Evolutionary conservation across 2,329 filamentous ascomycete genomes (phyloP).

Genomic region (Scortechinia acanthostroma): DNA sequence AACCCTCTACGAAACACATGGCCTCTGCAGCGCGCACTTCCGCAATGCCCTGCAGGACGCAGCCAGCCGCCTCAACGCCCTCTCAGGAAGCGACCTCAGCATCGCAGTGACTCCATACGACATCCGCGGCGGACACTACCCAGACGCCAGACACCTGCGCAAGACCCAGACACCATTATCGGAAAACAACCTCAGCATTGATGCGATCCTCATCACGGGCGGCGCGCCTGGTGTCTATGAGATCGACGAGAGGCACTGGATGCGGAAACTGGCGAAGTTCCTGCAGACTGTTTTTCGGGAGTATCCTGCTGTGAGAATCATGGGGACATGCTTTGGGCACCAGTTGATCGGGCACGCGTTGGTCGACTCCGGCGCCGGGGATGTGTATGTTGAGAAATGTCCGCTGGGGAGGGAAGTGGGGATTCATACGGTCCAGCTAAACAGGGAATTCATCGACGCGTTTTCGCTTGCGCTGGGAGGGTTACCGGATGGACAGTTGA

Average conservation of each 20-base stretch:
- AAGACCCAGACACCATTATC: neutral
- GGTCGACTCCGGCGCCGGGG: conserved; percentile 7
- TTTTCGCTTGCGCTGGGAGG: neutral
- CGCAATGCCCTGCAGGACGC: conserved; percentile 17
- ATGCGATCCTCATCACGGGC: neutral
- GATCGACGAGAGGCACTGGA: neutral
- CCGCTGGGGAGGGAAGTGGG: neutral
- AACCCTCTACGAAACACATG: conserved; percentile 17
- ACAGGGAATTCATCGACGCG: neutral
- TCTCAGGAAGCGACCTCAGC: neutral
- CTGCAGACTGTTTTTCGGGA: neutral
- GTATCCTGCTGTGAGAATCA: conserved; percentile 3
- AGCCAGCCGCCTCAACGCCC: conserved; percentile 12
- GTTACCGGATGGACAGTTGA: neutral
- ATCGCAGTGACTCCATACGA: conserved; percentile 21
- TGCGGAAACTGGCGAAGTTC: neutral
- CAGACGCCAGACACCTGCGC: conserved; percentile 12
- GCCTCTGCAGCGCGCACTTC: conserved; percentile 24
- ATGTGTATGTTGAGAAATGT: neutral
- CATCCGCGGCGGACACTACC: conserved; percentile 16
- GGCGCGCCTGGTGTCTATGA: neutral
- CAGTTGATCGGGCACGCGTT: conserved; percentile 18
- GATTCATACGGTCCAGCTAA: neutral
- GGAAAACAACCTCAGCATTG: neutral
- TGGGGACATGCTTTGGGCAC: conserved; percentile 18